These are phyloP conservation scores for Eleusine coracana DNA, from an alignment of 176 grass and related monocot genomes.

Conservation along the genomic window DNA sequence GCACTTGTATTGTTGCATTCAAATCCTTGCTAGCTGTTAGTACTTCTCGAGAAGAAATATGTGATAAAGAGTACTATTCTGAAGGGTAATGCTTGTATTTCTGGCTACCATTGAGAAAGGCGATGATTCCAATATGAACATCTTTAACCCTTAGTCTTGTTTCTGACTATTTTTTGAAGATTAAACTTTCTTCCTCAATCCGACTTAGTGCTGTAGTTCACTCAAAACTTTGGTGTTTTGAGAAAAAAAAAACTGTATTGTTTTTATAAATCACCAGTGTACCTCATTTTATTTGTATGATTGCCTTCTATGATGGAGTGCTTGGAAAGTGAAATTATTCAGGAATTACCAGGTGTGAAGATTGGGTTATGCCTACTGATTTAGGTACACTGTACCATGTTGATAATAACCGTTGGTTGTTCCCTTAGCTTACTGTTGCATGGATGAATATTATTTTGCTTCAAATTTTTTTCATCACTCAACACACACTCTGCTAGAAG, in stretches of 20 bases:
- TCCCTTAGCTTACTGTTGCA: neutral
- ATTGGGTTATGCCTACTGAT: neutral
- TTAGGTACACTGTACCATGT: neutral
- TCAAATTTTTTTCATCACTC: neutral
- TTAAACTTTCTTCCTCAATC: neutral
- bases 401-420: neutral
- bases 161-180: slow-evolving; percentile 17
- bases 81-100: neutral
- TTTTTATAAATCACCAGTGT: neutral
- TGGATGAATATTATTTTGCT: neutral
- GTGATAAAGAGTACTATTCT: neutral
- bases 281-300: neutral
- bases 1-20: neutral
- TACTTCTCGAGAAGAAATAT: slow-evolving; percentile 19
- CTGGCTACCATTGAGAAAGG: neutral
- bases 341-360: neutral
- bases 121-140: neutral
- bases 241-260: neutral
- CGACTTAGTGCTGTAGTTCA: neutral
- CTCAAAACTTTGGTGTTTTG: neutral
- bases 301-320: neutral
- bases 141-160: neutral
- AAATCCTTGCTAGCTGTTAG: neutral
- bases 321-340: neutral
- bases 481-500: neutral